Percentiles rank a stretch among this genome's conserved stretches.
Evolutionary conservation across 140 eudicot species (phyloP).

Genomic region (Cichorium intybus): DNA sequence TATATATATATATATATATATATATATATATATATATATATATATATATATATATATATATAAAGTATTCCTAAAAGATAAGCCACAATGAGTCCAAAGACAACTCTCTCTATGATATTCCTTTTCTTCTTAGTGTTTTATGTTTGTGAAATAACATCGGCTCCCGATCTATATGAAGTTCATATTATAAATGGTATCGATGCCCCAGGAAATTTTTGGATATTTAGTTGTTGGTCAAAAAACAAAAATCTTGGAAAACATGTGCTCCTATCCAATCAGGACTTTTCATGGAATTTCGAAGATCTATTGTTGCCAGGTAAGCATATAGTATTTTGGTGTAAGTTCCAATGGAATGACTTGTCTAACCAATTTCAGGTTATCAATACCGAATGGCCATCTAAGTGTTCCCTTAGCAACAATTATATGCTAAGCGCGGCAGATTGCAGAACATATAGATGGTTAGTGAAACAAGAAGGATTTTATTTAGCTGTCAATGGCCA

Average conservation of each 20-base stretch:
- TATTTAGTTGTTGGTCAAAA: neutral
- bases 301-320: neutral
- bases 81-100: neutral
- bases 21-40: too few relatives aligned
- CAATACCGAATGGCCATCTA: neutral
- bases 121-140: neutral
- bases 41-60: too few relatives aligned
- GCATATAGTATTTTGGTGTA: neutral
- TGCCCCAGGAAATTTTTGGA: neutral
- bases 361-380: slow-evolving; percentile 6
- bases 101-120: neutral
- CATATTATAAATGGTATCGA: neutral
- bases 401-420: neutral
- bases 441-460: neutral
- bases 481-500: neutral
- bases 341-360: neutral
- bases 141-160: neutral
- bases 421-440: neutral
- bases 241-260: slow-evolving; percentile 3
- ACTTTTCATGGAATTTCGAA: neutral
- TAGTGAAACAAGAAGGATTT: neutral
- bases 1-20: too few relatives aligned
- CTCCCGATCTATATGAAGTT: neutral
- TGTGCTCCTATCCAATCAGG: neutral
- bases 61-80: neutral